phyloP scores from a whole-genome alignment of 495 filamentous ascomycete genomes.

The Hypoxylon fuscum region DNA sequence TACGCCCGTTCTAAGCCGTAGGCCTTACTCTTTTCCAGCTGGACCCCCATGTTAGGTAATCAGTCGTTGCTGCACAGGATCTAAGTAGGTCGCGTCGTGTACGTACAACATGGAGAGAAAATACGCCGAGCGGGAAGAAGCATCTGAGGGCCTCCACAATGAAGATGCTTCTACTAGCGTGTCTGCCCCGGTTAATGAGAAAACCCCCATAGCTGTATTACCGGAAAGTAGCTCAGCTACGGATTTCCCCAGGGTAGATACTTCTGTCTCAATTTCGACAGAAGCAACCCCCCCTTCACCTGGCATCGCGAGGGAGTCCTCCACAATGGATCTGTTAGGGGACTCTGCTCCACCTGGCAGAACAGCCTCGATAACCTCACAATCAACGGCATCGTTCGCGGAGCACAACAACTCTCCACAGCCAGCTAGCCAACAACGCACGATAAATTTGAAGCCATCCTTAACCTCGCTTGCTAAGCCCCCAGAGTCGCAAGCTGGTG shows the following conservation, averaged over 20 bases:
- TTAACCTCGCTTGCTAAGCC: slow-evolving; percentile 33
- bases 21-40: slow-evolving; percentile 22
- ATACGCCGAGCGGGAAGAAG: slow-evolving; percentile 25
- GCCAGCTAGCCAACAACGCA: slow-evolving; percentile 13
- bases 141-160: slow-evolving; percentile 21
- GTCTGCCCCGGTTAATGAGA: slow-evolving; percentile 30
- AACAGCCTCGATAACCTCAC: slow-evolving; percentile 35
- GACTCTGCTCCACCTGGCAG: slow-evolving; percentile 38
- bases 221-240: slow-evolving; percentile 16
- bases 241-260: slow-evolving; percentile 33
- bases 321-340: slow-evolving; percentile 33
- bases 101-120: slow-evolving; percentile 34
- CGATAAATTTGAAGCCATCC: slow-evolving; percentile 36
- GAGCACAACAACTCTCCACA: slow-evolving; percentile 13
- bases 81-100: slow-evolving; percentile 8
- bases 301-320: slow-evolving; percentile 21
- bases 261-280: slow-evolving; percentile 22
- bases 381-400: slow-evolving; percentile 24
- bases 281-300: slow-evolving; percentile 28
- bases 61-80: slow-evolving; percentile 9
- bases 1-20: slow-evolving; percentile 13
- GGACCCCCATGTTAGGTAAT: slow-evolving; percentile 12
- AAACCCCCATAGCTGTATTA: slow-evolving; percentile 21
- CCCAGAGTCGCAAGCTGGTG: slow-evolving; percentile 23
- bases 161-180: slow-evolving; percentile 14